A percentile compares a stretch with the other conserved stretches of the same genome.
Conservation (phyloP, 176 grass and related monocot species). For the Otatea glauca region DNA sequence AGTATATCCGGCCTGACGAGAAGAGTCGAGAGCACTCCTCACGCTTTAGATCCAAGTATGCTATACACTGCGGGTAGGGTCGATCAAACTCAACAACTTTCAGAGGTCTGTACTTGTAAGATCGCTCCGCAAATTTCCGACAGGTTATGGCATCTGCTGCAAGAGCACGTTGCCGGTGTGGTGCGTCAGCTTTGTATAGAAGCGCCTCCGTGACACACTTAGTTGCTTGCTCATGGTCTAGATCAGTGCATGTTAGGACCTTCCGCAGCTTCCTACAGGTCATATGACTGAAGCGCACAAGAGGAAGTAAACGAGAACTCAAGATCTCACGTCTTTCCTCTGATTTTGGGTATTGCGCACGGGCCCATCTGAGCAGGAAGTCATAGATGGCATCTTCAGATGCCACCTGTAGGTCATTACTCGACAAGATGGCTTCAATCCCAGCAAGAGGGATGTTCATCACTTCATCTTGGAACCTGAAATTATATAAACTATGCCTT, state of each 20-base stretch:
- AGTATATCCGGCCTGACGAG: conserved; percentile 63
- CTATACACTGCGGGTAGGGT: conserved; percentile 73
- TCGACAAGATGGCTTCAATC: conserved; percentile 74
- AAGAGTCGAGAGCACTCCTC: conserved; percentile 73
- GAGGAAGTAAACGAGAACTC: conserved; percentile 61
- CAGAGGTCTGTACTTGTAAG: conserved; percentile 75
- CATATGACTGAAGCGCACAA: conserved; percentile 80
- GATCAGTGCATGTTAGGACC: conserved; percentile 62
- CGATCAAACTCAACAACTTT: conserved; percentile 84
- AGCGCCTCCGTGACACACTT: conserved; percentile 73
- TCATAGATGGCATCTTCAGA: conserved; percentile 79
- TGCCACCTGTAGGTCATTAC: conserved; percentile 72
- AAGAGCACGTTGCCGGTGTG: conserved; percentile 61
- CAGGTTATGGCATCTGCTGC: conserved; percentile 47
- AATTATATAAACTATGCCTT: conserved; percentile 34
- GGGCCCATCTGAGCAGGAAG: conserved; percentile 76
- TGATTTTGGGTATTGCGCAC: conserved; percentile 51
- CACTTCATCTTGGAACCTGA: conserved; percentile 76
- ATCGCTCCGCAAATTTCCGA: conserved; percentile 50
- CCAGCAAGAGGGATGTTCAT: conserved; percentile 77
- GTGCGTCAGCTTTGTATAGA: conserved; percentile 68
- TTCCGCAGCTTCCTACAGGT: conserved; percentile 70
- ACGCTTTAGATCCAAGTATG: conserved; percentile 78
- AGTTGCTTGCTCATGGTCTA: conserved; percentile 64
- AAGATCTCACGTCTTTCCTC: conserved; percentile 76